Percentiles rank a stretch among this genome's conserved stretches.
phyloP scores from a whole-genome alignment of 495 filamentous ascomycete species.

The Lasiosphaeris hirsuta region DNA sequence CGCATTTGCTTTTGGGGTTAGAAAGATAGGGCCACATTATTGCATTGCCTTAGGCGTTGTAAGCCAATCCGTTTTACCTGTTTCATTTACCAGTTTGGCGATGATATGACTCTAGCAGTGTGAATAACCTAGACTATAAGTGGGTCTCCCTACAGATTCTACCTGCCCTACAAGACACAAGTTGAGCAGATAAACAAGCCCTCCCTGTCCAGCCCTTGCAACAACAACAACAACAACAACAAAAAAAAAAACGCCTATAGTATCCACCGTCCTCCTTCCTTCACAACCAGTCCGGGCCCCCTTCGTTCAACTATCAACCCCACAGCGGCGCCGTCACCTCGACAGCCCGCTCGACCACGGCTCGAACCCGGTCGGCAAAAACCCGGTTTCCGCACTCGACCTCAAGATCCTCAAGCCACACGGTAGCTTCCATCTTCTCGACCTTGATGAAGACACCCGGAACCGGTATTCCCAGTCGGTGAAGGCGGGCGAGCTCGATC shows the following conservation, averaged over 20 bases:
- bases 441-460: conserved; percentile 85
- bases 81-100: too few species aligned
- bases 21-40: too few species aligned
- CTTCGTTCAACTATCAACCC: conserved; percentile 24
- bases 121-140: too few species aligned
- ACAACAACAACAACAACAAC: not conserved
- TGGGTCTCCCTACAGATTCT: too few species aligned
- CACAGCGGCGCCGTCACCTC: conserved; percentile 81
- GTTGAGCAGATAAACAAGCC: not conserved
- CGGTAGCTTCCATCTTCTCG: conserved; percentile 79
- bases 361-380: conserved; percentile 74
- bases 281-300: not conserved
- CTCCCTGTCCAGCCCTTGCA: not conserved
- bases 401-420: conserved; percentile 88
- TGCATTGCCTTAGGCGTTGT: too few species aligned
- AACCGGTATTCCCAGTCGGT: conserved; percentile 77
- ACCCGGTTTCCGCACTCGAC: conserved; percentile 77
- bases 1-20: too few species aligned
- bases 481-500: conserved; percentile 63
- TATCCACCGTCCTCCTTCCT: not conserved
- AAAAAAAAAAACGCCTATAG: too few species aligned
- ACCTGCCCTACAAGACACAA: too few species aligned
- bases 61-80: too few species aligned
- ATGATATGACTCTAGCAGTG: too few species aligned
- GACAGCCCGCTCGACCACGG: conserved; percentile 87